phyloP scores from a whole-genome alignment of 768 basidiomycete genomes.

The Agrocybe chaxingu region DNA sequence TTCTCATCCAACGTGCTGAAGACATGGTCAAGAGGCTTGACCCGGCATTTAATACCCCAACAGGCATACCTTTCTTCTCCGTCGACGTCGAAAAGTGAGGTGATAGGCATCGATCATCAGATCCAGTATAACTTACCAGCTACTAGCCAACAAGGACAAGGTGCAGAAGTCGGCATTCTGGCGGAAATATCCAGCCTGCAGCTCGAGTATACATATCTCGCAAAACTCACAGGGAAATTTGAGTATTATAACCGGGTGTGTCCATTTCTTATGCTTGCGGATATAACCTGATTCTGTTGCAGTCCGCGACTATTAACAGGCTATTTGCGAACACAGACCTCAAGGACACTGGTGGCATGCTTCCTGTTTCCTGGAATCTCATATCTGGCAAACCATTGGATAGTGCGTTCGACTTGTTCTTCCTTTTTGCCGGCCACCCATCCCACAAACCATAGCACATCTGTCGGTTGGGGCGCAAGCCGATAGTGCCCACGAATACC shows the following conservation, averaged over 20 bases:
- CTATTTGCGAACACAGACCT: conserved; percentile 46
- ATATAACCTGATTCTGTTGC: conserved; percentile 70
- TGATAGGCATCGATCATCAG: conserved; percentile 56
- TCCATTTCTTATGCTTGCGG: conserved; percentile 62
- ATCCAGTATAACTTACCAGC: conserved; percentile 30
- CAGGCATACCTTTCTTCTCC: conserved; percentile 75
- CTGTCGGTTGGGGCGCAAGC: conserved; percentile 64
- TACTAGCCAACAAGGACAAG: too few species aligned
- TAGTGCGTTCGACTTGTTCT: conserved; percentile 31
- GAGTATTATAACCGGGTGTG: conserved; percentile 66
- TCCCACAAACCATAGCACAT: conserved; percentile 25
- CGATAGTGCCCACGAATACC: conserved; percentile 78
- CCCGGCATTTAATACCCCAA: conserved; percentile 75
- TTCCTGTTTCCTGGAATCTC: conserved; percentile 58
- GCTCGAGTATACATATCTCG: conserved; percentile 77
- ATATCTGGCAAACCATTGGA: conserved; percentile 40
- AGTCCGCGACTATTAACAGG: conserved; percentile 47
- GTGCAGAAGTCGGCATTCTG: too few species aligned
- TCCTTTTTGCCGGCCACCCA: too few species aligned
- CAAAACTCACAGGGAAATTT: conserved; percentile 27
- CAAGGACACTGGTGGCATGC: conserved; percentile 53
- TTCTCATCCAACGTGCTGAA: conserved; percentile 72
- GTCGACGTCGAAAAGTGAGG: conserved; percentile 63
- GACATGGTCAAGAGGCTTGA: conserved; percentile 84
- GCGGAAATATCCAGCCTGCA: conserved; percentile 85